Evolutionary conservation across 768 basidiomycete species (phyloP), one percentile per base, ranked within the genome.

Genomic region (Dendrothele bispora): DNA sequence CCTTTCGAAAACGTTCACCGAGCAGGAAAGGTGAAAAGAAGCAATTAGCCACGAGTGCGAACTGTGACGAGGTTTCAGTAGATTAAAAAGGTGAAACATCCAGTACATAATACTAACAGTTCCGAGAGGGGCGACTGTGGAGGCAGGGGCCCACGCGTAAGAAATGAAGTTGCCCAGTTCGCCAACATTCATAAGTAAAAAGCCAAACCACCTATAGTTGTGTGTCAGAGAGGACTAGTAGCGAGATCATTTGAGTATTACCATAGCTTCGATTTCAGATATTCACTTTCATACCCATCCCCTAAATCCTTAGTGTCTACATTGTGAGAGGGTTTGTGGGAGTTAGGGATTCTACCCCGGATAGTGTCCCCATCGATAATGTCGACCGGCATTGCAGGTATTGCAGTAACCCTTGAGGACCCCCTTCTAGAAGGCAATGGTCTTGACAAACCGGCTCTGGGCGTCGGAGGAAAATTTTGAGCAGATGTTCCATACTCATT

Each of bases 31-130:
- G 95, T 1, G 95, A 92, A 54, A 98, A 93, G 32, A 94, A 74
- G 60, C 94, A 98, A 63, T 98, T 98, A 12, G 95, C 91, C 50
- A 95, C 84, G n/a, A 98, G 74, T 2, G 93, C 92, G 64, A 92
- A 88, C 84, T 92, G 46, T 14, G 40, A 15, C 4, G 37, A 50
- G 20, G 46, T 22, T 44, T 50, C 28, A 18, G 36, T 40, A 18
- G 41, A 39, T 14, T 50, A 37, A 12, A 37, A 30, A 51, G 21
- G 18, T 41, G 28, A 24, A 47, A 45, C 43, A 50, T 15, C 24
- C 39, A 39, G 35, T 20, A 46, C 26, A 20, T 50, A 55, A 55
- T 35, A 68, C 84, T 69, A 56, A 95, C 94, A 37, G 91, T 94
- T n/a, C 95, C 95, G 10, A 98, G 74, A 24, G 95, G 95, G 0